Evolutionary conservation across 441 rosid species (phyloP), one percentile per base, ranked within the genome.

Genomic region (Arabidopsis hybrid): DNA sequence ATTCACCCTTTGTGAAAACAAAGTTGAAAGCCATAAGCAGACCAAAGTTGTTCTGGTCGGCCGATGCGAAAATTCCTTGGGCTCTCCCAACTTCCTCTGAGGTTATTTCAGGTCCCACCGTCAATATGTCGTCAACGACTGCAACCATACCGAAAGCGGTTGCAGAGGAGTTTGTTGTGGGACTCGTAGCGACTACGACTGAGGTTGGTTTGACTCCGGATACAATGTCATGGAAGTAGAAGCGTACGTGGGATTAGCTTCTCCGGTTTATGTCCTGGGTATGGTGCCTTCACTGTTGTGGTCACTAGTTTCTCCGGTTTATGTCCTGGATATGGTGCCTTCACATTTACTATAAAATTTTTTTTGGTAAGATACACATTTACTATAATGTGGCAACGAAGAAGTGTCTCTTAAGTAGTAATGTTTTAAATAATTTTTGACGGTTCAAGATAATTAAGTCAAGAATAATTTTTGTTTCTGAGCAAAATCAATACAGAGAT

Each of bases 181-280:
- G 65, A 26, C 35, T 72, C 34, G 67, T 53, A 8, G 85, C 81
- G 10, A 46, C 42, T 6, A 12, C 7, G 0, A 89, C 84, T 9
- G 40, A 77, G 0, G 89, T 86, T 0, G 83, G 80, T 9, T 80
- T 49, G 0, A 78, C 66, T 8, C 81, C 87, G 10, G 79, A 51
- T 0, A 85, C 38, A 45, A 75, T 69, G 52, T 89, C 89, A 3
- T 87, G 91, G 80, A 87, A 74, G 89, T 89, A 87, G 79, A 87
- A 83, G 29, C 82, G 82, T 65, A 88, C 34, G 11, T 71, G 83
- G 47, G 88, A 21, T 79, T 45, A 49, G 64, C 55, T 77, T 83
- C 49, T 47, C 18, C 7, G 9, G 66, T 38, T 71, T 47, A 26
- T 39, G 31, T 40, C 7, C 29, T 58, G 51, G 50, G 40, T 42